Base-by-base conservation (phyloP, 2,329 filamentous ascomycete genomes). In the Pseudogymnoascus sp. region DNA sequence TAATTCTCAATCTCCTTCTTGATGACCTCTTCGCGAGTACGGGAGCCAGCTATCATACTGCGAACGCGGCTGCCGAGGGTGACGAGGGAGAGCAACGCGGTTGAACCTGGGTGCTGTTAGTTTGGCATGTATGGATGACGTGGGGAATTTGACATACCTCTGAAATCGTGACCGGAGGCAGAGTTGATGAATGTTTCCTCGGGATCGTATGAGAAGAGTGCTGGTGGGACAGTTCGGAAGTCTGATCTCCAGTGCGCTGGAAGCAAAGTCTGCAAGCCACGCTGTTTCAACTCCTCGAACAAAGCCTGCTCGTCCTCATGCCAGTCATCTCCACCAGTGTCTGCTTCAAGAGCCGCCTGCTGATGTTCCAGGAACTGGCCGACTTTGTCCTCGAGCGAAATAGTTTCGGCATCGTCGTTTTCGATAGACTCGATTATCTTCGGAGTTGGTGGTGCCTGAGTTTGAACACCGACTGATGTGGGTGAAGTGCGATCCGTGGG, bases 201-300 rank as follows among this genome's bases (percentile, higher is more conserved):
- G 10, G 53, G 40, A n/a, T 69, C 65, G 13, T 62, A 35, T 7
- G 68, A 67, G 65, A 73, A 75, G 3, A 74, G 62, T 5, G 64
- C 53, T 7, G 67, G 63, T 4, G 72, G 72, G 23, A 71, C 68
- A 5, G 71, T 72, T n/a, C 63, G 64, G 38, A 75, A 73, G 61
- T 74, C 71, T 21, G 68, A 65, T 17, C 68, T 64, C 69, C 71
- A 74, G 17, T 62, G 61, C 8, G 28, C 15, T 9, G 72, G 72
- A 17, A 75, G 53, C 31, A 74, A 26, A 36, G 65, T 62, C 64
- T 74, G 71, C 61, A 70, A 72, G 23, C 71, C 70, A 28, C 73
- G 71, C 62, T 71, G 64, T 35, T 67, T 62, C 10, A 75, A 53
- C 62, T 69, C 70, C 31, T 72, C 70, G 42, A 70, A 71, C 19